These are phyloP conservation scores for Fusarium neocosmosporiellum DNA, from an alignment of 2,329 filamentous ascomycete genomes.

Conservation along the genomic window DNA sequence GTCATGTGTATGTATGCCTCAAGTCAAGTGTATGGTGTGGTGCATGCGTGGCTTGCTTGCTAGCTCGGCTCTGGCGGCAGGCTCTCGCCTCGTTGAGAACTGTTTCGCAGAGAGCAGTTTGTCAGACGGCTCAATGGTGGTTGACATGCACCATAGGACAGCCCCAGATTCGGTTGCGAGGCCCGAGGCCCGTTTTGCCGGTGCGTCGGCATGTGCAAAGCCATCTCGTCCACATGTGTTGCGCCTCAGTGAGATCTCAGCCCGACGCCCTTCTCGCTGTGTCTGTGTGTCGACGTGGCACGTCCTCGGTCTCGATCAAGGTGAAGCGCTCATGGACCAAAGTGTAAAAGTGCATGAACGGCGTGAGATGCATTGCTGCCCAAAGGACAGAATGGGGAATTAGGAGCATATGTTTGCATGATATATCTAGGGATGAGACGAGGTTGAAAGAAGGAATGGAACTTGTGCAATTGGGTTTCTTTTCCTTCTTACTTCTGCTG, in stretches of 20 bases:
- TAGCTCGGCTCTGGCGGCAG: not conserved
- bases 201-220: conserved; percentile 3
- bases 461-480: conserved; percentile 5
- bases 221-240: not conserved
- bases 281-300: conserved; percentile 21
- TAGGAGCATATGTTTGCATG: not conserved
- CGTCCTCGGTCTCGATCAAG: not conserved
- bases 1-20: not conserved
- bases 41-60: not conserved
- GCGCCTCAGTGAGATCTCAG: not conserved
- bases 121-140: not conserved
- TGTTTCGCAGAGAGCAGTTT: conserved; percentile 1
- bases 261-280: not conserved
- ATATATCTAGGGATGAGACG: conserved; percentile 19
- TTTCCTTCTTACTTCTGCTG: not conserved
- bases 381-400: conserved; percentile 9
- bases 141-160: not conserved
- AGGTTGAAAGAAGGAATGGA: not conserved
- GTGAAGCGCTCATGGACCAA: conserved; percentile 19
- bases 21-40: not conserved
- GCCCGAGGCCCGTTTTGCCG: not conserved
- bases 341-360: not conserved
- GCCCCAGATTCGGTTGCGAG: conserved; percentile 15
- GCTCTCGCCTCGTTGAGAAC: not conserved
- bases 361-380: conserved; percentile 31